A percentile compares a stretch with the other conserved stretches of the same genome.
Conservation (phyloP, 140 eudicot species). For the Oenanthe javanica region DNA sequence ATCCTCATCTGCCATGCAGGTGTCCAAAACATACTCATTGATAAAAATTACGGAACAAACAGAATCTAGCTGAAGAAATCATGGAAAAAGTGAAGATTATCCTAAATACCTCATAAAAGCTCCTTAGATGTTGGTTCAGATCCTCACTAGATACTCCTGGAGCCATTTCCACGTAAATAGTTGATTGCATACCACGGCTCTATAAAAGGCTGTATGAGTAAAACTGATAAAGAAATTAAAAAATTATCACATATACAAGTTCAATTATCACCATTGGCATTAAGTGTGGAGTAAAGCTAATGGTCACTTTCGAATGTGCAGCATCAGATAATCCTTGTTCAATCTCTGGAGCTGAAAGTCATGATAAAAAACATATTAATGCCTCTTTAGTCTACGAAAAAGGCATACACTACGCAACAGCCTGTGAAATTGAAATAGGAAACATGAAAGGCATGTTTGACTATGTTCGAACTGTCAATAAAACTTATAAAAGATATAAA, state of each 20-base stretch:
- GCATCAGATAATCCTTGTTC: conserved; percentile 94
- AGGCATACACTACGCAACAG: not conserved
- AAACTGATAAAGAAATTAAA: not conserved
- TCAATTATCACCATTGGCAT: conserved; percentile 78
- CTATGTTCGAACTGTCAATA: not conserved
- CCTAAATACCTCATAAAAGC: conserved; percentile 52
- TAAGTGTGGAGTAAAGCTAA: conserved; percentile 95
- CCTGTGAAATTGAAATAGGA: not conserved
- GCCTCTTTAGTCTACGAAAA: not conserved
- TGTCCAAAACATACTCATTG: not conserved
- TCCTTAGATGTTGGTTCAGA: conserved; percentile 45
- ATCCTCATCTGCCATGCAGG: not conserved
- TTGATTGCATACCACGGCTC: conserved; percentile 99
- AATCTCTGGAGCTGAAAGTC: conserved; percentile 81
- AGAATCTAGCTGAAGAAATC: not conserved
- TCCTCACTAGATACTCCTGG: conserved; percentile 73
- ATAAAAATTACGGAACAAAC: not conserved
- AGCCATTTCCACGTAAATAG: conserved; percentile 82
- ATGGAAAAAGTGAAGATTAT: not conserved
- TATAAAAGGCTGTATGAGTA: conserved; percentile 18
- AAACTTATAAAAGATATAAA: not conserved
- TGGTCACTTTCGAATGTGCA: conserved; percentile 56
- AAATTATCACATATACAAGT: conserved; percentile 8
- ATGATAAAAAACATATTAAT: conserved; percentile 10
- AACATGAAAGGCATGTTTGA: not conserved